phyloP scores from a whole-genome alignment of 2,329 filamentous ascomycete genomes.

The Drechslerella coelobrocha region DNA sequence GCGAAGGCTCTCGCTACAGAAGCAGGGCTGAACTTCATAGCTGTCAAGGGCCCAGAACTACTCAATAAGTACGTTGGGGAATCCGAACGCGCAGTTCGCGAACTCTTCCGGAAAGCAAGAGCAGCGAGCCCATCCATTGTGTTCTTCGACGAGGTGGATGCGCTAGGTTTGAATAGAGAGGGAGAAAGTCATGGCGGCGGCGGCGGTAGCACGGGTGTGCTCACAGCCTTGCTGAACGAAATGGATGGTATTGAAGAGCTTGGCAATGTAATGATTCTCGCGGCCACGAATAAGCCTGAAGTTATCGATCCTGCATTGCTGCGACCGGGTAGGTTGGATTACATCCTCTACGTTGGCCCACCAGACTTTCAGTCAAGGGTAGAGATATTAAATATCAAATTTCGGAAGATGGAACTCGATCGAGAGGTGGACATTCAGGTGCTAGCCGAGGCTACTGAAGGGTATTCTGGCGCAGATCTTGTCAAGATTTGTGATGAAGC shows the following conservation, averaged over 20 bases:
- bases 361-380: slow-evolving; percentile 66
- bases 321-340: slow-evolving; percentile 69
- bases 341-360: slow-evolving; percentile 70
- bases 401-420: slow-evolving; percentile 62
- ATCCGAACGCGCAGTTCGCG: slow-evolving; percentile 70
- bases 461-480: slow-evolving; percentile 72
- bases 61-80: slow-evolving; percentile 75
- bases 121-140: slow-evolving; percentile 72
- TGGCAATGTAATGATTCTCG: slow-evolving; percentile 70
- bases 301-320: slow-evolving; percentile 69
- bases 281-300: slow-evolving; percentile 72
- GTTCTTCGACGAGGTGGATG: slow-evolving; percentile 75
- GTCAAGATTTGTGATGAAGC: slow-evolving; percentile 66
- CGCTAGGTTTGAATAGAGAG: slow-evolving; percentile 66
- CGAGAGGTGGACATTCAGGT: slow-evolving; percentile 64
- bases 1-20: slow-evolving; percentile 72
- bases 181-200: slow-evolving; percentile 51
- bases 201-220: slow-evolving; percentile 62
- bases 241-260: slow-evolving; percentile 73
- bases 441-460: slow-evolving; percentile 65
- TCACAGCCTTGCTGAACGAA: slow-evolving; percentile 72
- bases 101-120: slow-evolving; percentile 71
- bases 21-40: slow-evolving; percentile 71
- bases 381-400: slow-evolving; percentile 68
- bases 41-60: slow-evolving; percentile 72